phyloP scores from a whole-genome alignment of 2,329 filamentous ascomycete genomes.

The Taxawa tesnikishii region DNA sequence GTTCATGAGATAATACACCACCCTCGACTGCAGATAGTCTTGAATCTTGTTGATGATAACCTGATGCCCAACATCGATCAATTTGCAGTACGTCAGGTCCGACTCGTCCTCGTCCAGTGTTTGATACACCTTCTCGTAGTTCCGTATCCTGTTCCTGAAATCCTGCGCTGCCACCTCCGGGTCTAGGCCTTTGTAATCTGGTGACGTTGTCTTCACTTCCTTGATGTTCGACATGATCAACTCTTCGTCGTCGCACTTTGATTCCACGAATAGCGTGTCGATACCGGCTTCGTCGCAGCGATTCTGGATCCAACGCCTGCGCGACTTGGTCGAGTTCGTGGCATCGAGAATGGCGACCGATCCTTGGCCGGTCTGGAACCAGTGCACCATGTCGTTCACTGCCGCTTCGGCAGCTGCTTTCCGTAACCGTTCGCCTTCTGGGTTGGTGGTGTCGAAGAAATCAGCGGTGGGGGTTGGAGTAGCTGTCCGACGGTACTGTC shows the following conservation, averaged over 20 bases:
- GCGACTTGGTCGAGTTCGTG: slow-evolving; percentile 86
- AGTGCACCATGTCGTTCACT: slow-evolving; percentile 83
- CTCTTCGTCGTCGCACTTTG: slow-evolving; percentile 89
- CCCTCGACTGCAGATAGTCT: slow-evolving; percentile 89
- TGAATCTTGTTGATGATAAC: slow-evolving; percentile 97
- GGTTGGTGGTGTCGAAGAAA: slow-evolving; percentile 88
- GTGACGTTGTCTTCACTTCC: slow-evolving; percentile 92
- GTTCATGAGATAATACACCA: slow-evolving; percentile 98
- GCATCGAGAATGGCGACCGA: slow-evolving; percentile 91
- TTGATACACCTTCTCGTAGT: slow-evolving; percentile 95
- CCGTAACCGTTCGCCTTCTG: slow-evolving; percentile 80
- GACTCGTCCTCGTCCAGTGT: slow-evolving; percentile 83
- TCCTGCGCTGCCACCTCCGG: slow-evolving; percentile 83
- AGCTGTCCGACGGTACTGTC: slow-evolving; percentile 80
- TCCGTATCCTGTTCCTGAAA: slow-evolving; percentile 86
- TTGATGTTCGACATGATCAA: slow-evolving; percentile 97
- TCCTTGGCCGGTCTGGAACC: slow-evolving; percentile 68
- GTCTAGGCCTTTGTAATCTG: slow-evolving; percentile 89
- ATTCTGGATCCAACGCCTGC: slow-evolving; percentile 84
- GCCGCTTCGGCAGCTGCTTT: slow-evolving; percentile 84
- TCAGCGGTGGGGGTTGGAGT: slow-evolving; percentile 84
- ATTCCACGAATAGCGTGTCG: slow-evolving; percentile 92
- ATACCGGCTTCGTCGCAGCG: slow-evolving; percentile 63
- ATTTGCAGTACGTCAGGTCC: slow-evolving; percentile 87
- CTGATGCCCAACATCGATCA: slow-evolving; percentile 90